Conservation (phyloP, 2,329 filamentous ascomycete genomes). For the Calonectria pauciramosa region DNA sequence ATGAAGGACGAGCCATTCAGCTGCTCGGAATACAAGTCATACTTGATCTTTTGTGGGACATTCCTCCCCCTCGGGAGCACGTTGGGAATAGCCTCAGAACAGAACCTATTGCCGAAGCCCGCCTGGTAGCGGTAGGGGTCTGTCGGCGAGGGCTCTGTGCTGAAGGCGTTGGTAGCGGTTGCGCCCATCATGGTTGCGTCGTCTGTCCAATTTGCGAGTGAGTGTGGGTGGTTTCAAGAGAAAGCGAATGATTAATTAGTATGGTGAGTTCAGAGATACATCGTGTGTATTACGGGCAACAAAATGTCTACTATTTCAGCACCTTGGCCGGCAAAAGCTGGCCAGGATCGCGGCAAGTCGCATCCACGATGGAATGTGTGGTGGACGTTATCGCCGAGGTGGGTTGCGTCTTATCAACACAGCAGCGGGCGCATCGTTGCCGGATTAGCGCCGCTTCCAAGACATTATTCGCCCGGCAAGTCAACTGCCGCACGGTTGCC, state of each 20-base stretch:
- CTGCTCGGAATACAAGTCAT: slow-evolving; percentile 61
- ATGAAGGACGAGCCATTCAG: slow-evolving; percentile 59
- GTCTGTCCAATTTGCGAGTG: neutral
- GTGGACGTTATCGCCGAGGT: neutral
- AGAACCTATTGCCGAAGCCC: slow-evolving; percentile 67
- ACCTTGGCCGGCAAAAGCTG: slow-evolving; percentile 5
- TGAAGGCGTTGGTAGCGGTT: slow-evolving; percentile 37
- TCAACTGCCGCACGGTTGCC: neutral
- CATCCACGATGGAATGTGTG: neutral
- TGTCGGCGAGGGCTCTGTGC: slow-evolving; percentile 38
- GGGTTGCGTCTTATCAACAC: neutral
- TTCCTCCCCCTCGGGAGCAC: slow-evolving; percentile 61
- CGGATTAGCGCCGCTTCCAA: neutral
- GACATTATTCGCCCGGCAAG: neutral
- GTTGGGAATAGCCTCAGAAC: slow-evolving; percentile 61
- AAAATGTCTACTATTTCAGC: slow-evolving; percentile 11
- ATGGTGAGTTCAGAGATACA: neutral
- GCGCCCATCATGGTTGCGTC: slow-evolving; percentile 27
- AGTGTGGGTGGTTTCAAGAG: slow-evolving; percentile 15
- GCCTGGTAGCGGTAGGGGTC: slow-evolving; percentile 67
- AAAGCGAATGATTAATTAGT: neutral
- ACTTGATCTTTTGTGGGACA: slow-evolving; percentile 58
- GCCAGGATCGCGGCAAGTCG: neutral
- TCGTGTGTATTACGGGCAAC: neutral
- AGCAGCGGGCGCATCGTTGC: neutral